phyloP scores from a whole-genome alignment of 345 rosid genomes.

The Gynandropsis gynandra region DNA sequence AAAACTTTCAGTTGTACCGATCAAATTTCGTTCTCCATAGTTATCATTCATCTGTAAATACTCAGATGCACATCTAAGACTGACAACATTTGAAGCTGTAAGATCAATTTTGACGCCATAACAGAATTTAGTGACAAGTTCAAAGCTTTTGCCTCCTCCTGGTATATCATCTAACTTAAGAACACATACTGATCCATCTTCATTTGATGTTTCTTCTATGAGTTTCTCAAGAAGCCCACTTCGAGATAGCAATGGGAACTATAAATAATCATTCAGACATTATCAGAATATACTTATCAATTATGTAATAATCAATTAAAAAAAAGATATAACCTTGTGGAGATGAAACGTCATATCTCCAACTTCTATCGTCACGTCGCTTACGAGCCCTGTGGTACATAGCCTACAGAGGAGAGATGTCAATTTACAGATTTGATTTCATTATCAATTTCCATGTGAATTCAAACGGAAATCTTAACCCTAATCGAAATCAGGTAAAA shows the following conservation, averaged over 20 bases:
- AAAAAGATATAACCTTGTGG: conserved; percentile 49
- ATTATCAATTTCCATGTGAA: not conserved
- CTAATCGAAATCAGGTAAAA: not conserved
- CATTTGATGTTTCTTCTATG: conserved; percentile 36
- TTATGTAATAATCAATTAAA: no score
- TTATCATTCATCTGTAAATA: conserved; percentile 54
- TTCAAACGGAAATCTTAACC: no score
- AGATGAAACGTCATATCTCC: conserved; percentile 65
- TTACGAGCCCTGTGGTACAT: conserved; percentile 63
- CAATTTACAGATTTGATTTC: no score
- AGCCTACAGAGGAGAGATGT: conserved; percentile 34
- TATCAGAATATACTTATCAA: no score
- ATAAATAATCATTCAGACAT: no score
- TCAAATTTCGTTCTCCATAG: conserved; percentile 59
- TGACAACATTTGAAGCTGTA: conserved; percentile 46
- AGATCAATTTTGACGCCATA: conserved; percentile 61
- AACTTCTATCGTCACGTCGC: conserved; percentile 60
- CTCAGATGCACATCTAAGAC: conserved; percentile 70
- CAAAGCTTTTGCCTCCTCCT: conserved; percentile 65
- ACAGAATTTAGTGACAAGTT: conserved; percentile 50
- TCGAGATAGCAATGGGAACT: conserved; percentile 74
- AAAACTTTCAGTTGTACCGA: conserved; percentile 46
- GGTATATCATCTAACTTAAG: conserved; percentile 54
- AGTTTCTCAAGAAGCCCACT: conserved; percentile 51
- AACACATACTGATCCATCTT: conserved; percentile 34